A percentile compares a stretch with the other conserved stretches of the same genome.
These are phyloP conservation scores for Mucor lusitanicus DNA, from an alignment of 371 early-diverging fungal genomes.

Conservation along the genomic window DNA sequence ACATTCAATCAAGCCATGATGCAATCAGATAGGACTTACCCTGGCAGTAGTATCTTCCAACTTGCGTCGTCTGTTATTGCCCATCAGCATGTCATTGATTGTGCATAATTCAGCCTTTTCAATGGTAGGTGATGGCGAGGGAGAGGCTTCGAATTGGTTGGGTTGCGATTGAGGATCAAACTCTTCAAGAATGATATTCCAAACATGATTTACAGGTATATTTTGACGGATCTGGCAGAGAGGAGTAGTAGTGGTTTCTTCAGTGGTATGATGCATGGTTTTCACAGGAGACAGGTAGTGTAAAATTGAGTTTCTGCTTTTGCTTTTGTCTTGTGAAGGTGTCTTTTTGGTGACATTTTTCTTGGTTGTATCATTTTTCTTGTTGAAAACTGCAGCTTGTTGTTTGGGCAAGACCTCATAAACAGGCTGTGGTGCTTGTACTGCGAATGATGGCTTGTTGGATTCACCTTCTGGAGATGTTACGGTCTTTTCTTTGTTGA, in stretches of 20 bases:
- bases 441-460: not conserved
- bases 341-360: not conserved
- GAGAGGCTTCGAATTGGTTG: not conserved
- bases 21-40: not conserved
- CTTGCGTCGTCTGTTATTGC: not conserved
- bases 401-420: not conserved
- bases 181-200: conserved; percentile 6
- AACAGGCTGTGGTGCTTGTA: conserved; percentile 8
- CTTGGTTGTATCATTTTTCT: not conserved
- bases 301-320: conserved; percentile 1
- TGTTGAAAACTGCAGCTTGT: not conserved
- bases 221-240: not conserved
- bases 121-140: not conserved
- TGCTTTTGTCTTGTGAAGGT: not conserved
- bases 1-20: not conserved
- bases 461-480: not conserved
- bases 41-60: not conserved
- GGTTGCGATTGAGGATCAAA: not conserved
- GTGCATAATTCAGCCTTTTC: not conserved
- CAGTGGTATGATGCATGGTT: not conserved
- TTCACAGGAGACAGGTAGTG: conserved; percentile 3
- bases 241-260: not conserved
- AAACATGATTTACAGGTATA: not conserved
- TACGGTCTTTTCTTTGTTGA: not conserved
- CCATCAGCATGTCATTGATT: not conserved